A percentile compares a stretch with the other conserved stretches of the same genome.
phyloP scores from a whole-genome alignment of 352 stramenopile species.

The Phytophthora kernoviae region DNA sequence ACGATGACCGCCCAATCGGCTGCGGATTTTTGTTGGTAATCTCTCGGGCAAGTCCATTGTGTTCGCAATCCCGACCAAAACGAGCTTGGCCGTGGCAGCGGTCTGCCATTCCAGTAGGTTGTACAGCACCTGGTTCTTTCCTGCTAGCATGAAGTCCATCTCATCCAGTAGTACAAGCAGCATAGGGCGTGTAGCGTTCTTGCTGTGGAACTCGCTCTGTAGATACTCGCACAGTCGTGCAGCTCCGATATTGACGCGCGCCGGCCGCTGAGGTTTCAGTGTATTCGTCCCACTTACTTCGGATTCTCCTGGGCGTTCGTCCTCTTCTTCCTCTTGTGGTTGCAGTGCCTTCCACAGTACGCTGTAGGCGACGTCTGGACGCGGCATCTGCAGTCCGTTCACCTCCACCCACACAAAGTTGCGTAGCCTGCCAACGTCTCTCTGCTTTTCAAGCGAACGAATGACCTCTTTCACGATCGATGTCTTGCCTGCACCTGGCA shows the following conservation, averaged over 20 bases:
- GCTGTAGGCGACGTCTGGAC: conserved; percentile 66
- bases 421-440: conserved; percentile 35
- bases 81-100: conserved; percentile 57
- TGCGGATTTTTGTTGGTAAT: conserved; percentile 71
- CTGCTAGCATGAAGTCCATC: conserved; percentile 79
- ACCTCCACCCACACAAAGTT: conserved; percentile 70
- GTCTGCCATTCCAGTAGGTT: conserved; percentile 82
- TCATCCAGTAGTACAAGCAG: conserved; percentile 72
- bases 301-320: background rate
- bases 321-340: conserved; percentile 16
- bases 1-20: conserved; percentile 62
- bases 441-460: conserved; percentile 44
- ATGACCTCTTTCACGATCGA: conserved; percentile 78
- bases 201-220: conserved; percentile 51
- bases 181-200: conserved; percentile 45
- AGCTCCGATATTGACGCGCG: conserved; percentile 25
- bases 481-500: conserved; percentile 74
- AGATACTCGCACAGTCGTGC: conserved; percentile 50
- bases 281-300: background rate
- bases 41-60: conserved; percentile 82
- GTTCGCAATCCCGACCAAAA: conserved; percentile 79
- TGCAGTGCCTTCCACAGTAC: conserved; percentile 65
- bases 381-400: conserved; percentile 73
- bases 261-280: background rate
- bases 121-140: conserved; percentile 81